Evolutionary conservation across 2,329 filamentous ascomycete genomes (phyloP).

Genomic region (Botrytis sinoallii): DNA sequence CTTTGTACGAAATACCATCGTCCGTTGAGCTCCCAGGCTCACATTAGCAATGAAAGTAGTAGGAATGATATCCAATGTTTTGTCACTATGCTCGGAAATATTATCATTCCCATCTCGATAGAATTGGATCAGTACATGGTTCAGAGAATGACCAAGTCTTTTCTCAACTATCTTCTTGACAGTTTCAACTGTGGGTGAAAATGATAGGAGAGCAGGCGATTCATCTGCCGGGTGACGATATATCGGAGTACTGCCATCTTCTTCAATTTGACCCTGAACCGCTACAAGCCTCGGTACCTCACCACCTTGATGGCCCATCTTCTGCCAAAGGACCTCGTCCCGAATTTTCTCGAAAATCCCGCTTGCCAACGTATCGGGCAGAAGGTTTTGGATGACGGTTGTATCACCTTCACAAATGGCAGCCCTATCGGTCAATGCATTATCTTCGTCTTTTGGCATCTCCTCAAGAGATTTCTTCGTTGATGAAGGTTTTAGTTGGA

Average conservation of each 20-base stretch:
- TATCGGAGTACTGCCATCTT: constrained; percentile 76
- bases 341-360: constrained; percentile 68
- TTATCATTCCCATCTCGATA: constrained; percentile 88
- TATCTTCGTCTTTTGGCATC: not conserved
- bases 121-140: constrained; percentile 89
- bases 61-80: constrained; percentile 84
- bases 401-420: constrained; percentile 77
- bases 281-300: constrained; percentile 89
- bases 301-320: constrained; percentile 88
- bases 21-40: constrained; percentile 86
- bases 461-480: not conserved
- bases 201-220: constrained; percentile 71
- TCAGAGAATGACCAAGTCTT: constrained; percentile 73
- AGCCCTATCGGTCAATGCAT: not conserved
- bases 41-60: constrained; percentile 87
- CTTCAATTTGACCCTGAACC: constrained; percentile 71
- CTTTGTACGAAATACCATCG: constrained; percentile 86
- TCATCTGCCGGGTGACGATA: constrained; percentile 94
- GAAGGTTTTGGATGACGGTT: constrained; percentile 65
- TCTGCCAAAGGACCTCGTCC: constrained; percentile 79
- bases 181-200: constrained; percentile 67
- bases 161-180: constrained; percentile 69
- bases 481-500: constrained; percentile 1
- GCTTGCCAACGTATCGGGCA: constrained; percentile 55
- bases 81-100: constrained; percentile 96